Conservation (phyloP, 2,329 filamentous ascomycete species). For the Alternaria panax region DNA sequence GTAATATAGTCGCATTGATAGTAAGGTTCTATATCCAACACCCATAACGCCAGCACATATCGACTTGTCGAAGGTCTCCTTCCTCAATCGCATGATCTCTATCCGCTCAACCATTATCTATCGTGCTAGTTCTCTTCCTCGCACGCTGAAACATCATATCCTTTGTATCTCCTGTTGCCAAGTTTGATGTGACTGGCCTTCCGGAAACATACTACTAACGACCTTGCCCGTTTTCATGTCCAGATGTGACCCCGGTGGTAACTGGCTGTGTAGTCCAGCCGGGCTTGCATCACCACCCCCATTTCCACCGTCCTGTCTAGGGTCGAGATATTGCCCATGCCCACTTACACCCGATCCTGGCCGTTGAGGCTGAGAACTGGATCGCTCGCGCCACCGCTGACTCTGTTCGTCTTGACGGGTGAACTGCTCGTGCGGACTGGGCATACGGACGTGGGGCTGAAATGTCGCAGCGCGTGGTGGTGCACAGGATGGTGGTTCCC, state of each 20-base stretch:
- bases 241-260: slow-evolving; percentile 23
- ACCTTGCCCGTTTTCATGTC: slow-evolving; percentile 26
- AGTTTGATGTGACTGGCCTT: slow-evolving; percentile 8
- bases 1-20: neutral
- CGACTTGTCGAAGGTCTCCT: slow-evolving; percentile 1
- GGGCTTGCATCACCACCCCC: slow-evolving; percentile 7
- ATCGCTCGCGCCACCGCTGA: neutral
- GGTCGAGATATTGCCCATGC: slow-evolving; percentile 7
- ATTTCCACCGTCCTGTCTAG: neutral
- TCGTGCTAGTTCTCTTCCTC: neutral
- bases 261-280: slow-evolving; percentile 1
- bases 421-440: slow-evolving; percentile 4
- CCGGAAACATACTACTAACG: slow-evolving; percentile 24
- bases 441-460: slow-evolving; percentile 7
- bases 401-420: neutral
- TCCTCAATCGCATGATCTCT: neutral
- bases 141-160: slow-evolving; percentile 1
- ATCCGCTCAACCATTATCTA: neutral
- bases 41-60: neutral
- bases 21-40: neutral
- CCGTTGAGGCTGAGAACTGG: slow-evolving; percentile 12
- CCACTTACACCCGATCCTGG: slow-evolving; percentile 1
- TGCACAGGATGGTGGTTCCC: slow-evolving; percentile 55
- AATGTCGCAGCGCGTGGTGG: slow-evolving; percentile 3
- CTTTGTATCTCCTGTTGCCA: slow-evolving; percentile 16